phyloP scores from a whole-genome alignment of 768 basidiomycete genomes.

The Candolleomyces eurysporus region DNA sequence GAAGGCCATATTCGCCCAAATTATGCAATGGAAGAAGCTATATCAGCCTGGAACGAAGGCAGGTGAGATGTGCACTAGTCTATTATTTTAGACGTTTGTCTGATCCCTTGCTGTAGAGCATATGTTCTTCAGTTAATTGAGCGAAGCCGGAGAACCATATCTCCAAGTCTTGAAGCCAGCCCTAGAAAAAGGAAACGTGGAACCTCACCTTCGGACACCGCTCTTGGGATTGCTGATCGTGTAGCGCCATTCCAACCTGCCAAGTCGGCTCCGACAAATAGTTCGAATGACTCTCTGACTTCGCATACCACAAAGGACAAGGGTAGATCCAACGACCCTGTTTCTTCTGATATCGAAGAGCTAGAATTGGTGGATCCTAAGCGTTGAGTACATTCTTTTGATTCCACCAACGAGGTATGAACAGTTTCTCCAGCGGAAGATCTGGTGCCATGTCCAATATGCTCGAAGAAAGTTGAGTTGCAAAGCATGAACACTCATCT shows the following conservation, averaged over 20 bases:
- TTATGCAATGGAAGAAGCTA: slow-evolving; percentile 65
- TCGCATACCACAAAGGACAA: slow-evolving; percentile 14
- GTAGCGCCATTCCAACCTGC: too few relatives aligned
- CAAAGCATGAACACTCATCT: slow-evolving; percentile 62
- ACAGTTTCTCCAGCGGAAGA: slow-evolving; percentile 28
- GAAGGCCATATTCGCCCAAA: slow-evolving; percentile 70
- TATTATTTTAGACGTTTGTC: not conserved
- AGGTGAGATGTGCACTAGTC: slow-evolving; percentile 43
- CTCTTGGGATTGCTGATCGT: not conserved
- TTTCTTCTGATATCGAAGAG: slow-evolving; percentile 38
- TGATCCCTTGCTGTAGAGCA: slow-evolving; percentile 30
- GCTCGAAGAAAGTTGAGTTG: slow-evolving; percentile 43
- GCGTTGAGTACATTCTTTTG: slow-evolving; percentile 12
- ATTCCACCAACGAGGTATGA: not conserved
- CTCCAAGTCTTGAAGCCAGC: slow-evolving; percentile 1
- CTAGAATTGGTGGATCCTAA: slow-evolving; percentile 20
- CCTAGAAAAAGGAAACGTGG: slow-evolving; percentile 31
- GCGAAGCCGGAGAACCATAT: slow-evolving; percentile 19
- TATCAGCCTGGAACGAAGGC: slow-evolving; percentile 67
- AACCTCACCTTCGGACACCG: slow-evolving; percentile 20
- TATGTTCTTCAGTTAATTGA: slow-evolving; percentile 42
- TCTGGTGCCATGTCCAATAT: slow-evolving; percentile 62
- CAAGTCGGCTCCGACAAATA: not conserved
- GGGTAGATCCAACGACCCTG: slow-evolving; percentile 16
- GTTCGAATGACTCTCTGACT: slow-evolving; percentile 14